Evolutionary conservation across 805 yeast genomes (phyloP).

Genomic region (Lipomyces oligophaga): DNA sequence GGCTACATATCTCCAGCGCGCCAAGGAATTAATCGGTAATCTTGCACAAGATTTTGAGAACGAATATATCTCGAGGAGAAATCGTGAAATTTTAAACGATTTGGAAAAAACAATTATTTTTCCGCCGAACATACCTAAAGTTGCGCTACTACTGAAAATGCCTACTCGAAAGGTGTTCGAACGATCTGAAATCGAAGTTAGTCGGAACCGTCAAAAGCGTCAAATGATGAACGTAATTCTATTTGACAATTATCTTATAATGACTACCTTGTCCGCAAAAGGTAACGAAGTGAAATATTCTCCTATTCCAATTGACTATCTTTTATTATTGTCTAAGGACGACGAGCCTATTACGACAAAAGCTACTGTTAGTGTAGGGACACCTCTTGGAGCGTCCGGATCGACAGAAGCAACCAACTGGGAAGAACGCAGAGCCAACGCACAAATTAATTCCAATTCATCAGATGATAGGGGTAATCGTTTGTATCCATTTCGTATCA

Average conservation of each 20-base stretch:
- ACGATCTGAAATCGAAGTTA: slow-evolving; percentile 51
- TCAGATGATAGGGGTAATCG: too few species aligned
- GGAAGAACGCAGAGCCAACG: too few species aligned
- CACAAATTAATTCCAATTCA: too few species aligned
- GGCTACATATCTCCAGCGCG: slow-evolving; percentile 48
- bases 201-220: slow-evolving; percentile 30
- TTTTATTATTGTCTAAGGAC: slow-evolving; percentile 54
- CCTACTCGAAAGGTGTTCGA: slow-evolving; percentile 53
- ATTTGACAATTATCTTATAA: slow-evolving; percentile 61
- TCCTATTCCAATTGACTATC: slow-evolving; percentile 45
- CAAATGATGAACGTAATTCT: slow-evolving; percentile 47
- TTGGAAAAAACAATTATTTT: slow-evolving; percentile 54
- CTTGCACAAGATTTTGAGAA: slow-evolving; percentile 60
- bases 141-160: slow-evolving; percentile 52
- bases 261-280: slow-evolving; percentile 37
- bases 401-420: slow-evolving; percentile 20
- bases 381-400: background rate
- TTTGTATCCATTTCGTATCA: slow-evolving; percentile 38
- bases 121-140: slow-evolving; percentile 45
- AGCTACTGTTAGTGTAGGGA: background rate
- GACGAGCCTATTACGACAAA: slow-evolving; percentile 33
- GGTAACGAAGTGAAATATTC: slow-evolving; percentile 3
- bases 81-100: slow-evolving; percentile 51
- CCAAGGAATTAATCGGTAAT: slow-evolving; percentile 51
- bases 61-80: slow-evolving; percentile 53